Evolutionary conservation across 2,329 filamentous ascomycete genomes (phyloP).

Genomic region (Fusarium marasasianum): DNA sequence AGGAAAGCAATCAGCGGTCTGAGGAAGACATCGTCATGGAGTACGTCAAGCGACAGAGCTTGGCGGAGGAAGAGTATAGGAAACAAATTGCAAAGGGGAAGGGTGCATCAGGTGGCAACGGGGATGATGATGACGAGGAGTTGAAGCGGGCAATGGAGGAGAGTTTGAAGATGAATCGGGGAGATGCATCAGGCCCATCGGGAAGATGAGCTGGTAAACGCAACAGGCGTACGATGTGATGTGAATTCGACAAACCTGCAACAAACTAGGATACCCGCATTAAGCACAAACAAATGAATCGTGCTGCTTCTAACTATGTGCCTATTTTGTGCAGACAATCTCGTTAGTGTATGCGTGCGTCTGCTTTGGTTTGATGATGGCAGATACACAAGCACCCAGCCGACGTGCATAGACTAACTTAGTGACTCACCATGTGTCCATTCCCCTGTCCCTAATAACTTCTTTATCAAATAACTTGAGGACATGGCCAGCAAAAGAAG

Average conservation of each 20-base stretch:
- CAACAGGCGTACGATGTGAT: neutral
- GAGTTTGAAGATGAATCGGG: conserved; percentile 58
- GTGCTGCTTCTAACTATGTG: neutral
- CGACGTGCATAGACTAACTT: neutral
- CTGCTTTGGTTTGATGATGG: neutral
- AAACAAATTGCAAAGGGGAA: conserved; percentile 48
- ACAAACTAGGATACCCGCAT: conserved; percentile 26
- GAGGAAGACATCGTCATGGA: conserved; percentile 79
- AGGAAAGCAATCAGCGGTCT: conserved; percentile 55
- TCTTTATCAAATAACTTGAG: neutral
- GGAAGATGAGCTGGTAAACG: conserved; percentile 12
- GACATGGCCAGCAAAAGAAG: neutral
- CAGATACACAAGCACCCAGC: neutral
- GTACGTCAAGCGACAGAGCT: conserved; percentile 79
- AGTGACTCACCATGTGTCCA: neutral
- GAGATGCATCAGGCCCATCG: conserved; percentile 41
- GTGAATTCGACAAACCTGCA: neutral
- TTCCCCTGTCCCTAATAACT: neutral
- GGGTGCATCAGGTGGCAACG: conserved; percentile 43
- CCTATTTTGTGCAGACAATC: neutral
- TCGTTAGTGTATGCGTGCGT: neutral
- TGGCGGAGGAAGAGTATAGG: conserved; percentile 70
- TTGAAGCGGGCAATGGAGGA: conserved; percentile 63
- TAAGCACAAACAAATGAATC: neutral
- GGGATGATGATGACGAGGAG: conserved; percentile 64